Percentiles rank a stretch among this genome's conserved stretches.
Conservation (phyloP, 306 rosid species). For the Rosa lucieae region DNA sequence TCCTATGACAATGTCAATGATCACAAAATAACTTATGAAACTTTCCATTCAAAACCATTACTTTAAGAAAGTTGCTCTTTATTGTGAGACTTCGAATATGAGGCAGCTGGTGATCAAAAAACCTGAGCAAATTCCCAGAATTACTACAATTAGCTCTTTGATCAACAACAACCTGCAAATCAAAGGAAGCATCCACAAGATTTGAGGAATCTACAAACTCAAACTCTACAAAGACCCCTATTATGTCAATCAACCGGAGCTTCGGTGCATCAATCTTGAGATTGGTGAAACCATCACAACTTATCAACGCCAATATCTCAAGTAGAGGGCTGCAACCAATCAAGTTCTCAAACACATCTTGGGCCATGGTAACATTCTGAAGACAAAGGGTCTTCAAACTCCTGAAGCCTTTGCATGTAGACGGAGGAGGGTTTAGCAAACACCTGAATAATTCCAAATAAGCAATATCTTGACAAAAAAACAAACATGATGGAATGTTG, state of each 20-base stretch:
- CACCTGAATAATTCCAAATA: conserved; percentile 46
- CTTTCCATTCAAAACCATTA: background rate
- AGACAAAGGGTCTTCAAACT: conserved; percentile 52
- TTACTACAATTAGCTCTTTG: conserved; percentile 12
- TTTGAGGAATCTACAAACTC: conserved; percentile 40
- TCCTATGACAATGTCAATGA: background rate
- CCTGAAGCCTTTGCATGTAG: conserved; percentile 43
- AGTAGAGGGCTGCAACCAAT: conserved; percentile 50
- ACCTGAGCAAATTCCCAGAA: conserved; percentile 38
- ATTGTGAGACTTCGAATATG: conserved; percentile 40
- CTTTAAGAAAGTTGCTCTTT: conserved; percentile 50
- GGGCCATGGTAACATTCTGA: conserved; percentile 25
- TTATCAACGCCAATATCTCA: conserved; percentile 40
- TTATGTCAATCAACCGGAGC: conserved; percentile 14
- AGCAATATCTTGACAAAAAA: conserved; percentile 21
- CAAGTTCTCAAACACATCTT: conserved; percentile 45
- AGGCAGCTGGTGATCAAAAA: conserved; percentile 38
- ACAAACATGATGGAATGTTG: background rate
- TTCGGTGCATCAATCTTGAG: conserved; percentile 46
- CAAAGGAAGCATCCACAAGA: conserved; percentile 32
- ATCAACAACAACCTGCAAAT: conserved; percentile 25
- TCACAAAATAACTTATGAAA: conserved; percentile 8
- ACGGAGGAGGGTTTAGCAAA: conserved; percentile 49
- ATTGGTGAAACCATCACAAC: conserved; percentile 47
- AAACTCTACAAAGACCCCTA: conserved; percentile 27